phyloP scores from a whole-genome alignment of 768 basidiomycete species.

The Russula griseocarnosa region DNA sequence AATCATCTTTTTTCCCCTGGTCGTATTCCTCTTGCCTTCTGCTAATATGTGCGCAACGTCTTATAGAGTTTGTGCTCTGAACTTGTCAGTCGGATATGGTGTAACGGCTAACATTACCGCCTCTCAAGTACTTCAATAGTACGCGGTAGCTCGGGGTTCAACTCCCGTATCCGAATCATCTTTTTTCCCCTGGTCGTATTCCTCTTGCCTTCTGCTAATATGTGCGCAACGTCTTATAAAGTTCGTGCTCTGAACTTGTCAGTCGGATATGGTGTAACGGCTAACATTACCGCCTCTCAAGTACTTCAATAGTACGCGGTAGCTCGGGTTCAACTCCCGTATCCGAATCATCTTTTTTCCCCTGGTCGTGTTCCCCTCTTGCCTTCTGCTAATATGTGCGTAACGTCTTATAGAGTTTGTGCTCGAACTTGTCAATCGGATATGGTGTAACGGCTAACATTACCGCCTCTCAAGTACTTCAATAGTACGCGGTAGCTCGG shows the following conservation, averaged over 20 bases:
- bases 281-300: constrained; percentile 40
- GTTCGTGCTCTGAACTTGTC: fast-evolving
- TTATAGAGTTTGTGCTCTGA: neutral
- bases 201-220: neutral
- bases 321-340: constrained; percentile 44
- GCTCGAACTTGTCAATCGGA: constrained; percentile 19
- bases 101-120: constrained; percentile 40
- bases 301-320: constrained; percentile 30
- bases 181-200: neutral
- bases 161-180: constrained; percentile 39
- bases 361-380: neutral
- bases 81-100: constrained; percentile 33
- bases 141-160: constrained; percentile 43
- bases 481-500: constrained; percentile 33
- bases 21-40: no score
- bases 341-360: constrained; percentile 33
- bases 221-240: neutral
- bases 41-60: neutral
- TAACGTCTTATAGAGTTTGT: neutral
- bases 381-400: neutral
- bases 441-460: constrained; percentile 41
- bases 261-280: constrained; percentile 39
- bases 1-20: constrained; percentile 20
- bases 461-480: constrained; percentile 35
- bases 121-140: constrained; percentile 29